Evolutionary conservation across 2,329 filamentous ascomycete genomes (phyloP), one percentile per base, ranked within the genome.

Genomic region (Claviceps quebecensis): DNA sequence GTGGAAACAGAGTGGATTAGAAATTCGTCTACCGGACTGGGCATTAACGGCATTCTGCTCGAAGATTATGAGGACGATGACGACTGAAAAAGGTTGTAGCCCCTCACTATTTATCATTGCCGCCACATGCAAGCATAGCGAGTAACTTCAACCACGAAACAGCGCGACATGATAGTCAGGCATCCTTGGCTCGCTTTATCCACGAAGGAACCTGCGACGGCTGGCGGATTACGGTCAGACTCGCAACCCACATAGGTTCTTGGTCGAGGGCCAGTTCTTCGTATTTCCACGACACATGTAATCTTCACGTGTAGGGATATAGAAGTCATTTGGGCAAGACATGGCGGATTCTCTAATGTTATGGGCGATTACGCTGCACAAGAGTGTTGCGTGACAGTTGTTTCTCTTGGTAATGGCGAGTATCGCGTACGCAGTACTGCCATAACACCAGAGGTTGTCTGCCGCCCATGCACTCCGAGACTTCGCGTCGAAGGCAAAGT

Each of bases 1-100:
- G 83, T 95, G 41, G 93, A 98, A 73, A 90, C 88, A 22, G 93
- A 98, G 71, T 95, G 86, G 86, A 78, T 87, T 67, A 73, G 81
- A 69, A 76, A 68, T 57, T 70, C 69, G 14, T 65, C 67, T 17
- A 63, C 64, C 66, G 67, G 81, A 65, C 56, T 81, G 66, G 64
- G 75, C 61, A 59, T 77, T 64, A 83, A 87, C 58, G 86, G 90
- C 63, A 81, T 94, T 50, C 69, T 91, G 48, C 72, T 94, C 37
- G 83, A 83, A 13, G 83, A 91, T 60, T 85, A 83, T 62, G 76
- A 74, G 56, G 77, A 69, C 22, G 67, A 69, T 39, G 66, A 70
- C 40, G 65, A 68, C 36, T 66, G 23, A 45, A 29, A 8, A 14
- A 4, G 9, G 11, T 13, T 43, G 40, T 43, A 19, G n/a, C 19